These are phyloP conservation scores for Lolium multiflorum DNA, from an alignment of 176 grass and related monocot species.

Conservation along the genomic window DNA sequence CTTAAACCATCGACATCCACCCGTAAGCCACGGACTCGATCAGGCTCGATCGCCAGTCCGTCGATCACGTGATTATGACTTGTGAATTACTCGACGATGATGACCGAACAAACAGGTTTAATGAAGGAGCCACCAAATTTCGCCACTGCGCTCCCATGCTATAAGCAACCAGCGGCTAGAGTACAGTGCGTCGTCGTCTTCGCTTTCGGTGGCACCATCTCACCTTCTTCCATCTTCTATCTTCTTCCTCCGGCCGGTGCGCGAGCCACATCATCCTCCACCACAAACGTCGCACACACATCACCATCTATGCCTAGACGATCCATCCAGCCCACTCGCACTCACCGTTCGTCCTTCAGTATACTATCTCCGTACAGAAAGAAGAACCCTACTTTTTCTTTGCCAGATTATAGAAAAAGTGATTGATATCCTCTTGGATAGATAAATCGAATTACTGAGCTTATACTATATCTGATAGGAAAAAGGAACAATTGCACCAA, in stretches of 20 bases:
- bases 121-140: neutral
- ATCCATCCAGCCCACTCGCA: neutral
- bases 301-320: neutral
- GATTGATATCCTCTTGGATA: neutral
- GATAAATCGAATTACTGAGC: neutral
- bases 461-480: neutral
- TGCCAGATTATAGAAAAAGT: neutral
- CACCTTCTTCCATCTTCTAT: conserved; percentile 12
- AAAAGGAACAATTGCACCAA: neutral
- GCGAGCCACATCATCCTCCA: conserved; percentile 44
- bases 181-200: neutral
- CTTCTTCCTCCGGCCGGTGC: conserved; percentile 23
- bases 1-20: no score
- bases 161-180: neutral
- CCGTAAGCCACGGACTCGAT: no score
- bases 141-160: conserved; percentile 10
- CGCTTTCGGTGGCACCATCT: conserved; percentile 14
- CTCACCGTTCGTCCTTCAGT: neutral
- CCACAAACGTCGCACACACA: conserved; percentile 18
- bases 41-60: no score
- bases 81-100: conserved; percentile 44
- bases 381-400: neutral
- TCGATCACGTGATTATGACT: neutral
- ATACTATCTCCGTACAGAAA: neutral
- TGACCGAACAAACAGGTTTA: neutral